Percentiles rank a stretch among this genome's conserved stretches.
phyloP scores from a whole-genome alignment of 2,329 filamentous ascomycete species.

The Paramyrothecium sp. region DNA sequence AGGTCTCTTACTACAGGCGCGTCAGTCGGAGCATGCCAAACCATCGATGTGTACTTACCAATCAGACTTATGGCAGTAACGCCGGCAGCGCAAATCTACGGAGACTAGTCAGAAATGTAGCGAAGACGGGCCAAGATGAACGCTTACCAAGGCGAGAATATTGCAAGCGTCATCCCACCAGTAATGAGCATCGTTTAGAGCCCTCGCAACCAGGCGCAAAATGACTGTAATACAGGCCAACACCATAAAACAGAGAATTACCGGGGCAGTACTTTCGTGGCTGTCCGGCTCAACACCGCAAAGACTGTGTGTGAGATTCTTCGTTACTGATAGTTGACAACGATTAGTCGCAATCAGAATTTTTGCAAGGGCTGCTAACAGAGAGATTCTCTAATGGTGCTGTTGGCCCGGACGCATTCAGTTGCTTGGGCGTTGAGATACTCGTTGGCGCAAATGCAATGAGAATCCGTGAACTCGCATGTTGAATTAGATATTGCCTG shows the following conservation, averaged over 20 bases:
- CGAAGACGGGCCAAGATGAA: neutral
- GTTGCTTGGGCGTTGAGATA: neutral
- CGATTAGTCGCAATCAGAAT: neutral
- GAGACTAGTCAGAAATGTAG: neutral
- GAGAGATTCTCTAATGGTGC: neutral
- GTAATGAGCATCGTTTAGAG: neutral
- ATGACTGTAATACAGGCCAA: neutral
- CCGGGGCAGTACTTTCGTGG: neutral
- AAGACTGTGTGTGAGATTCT: neutral
- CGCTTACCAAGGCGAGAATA: neutral
- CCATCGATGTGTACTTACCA: neutral
- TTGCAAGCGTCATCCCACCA: neutral
- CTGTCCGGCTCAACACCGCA: neutral
- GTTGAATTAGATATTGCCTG: neutral
- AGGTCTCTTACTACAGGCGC: neutral
- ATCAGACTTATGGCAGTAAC: neutral
- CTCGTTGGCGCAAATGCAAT: neutral
- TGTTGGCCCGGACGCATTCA: neutral
- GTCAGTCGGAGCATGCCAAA: neutral
- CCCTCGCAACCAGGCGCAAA: neutral
- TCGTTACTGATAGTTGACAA: neutral
- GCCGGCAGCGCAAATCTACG: neutral
- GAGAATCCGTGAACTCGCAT: neutral
- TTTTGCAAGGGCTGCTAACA: neutral
- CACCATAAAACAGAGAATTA: neutral